A percentile compares a stretch with the other conserved stretches of the same genome.
These are phyloP conservation scores for Solanum etuberosum DNA, from an alignment of 257 asterid species.

Conservation along the genomic window DNA sequence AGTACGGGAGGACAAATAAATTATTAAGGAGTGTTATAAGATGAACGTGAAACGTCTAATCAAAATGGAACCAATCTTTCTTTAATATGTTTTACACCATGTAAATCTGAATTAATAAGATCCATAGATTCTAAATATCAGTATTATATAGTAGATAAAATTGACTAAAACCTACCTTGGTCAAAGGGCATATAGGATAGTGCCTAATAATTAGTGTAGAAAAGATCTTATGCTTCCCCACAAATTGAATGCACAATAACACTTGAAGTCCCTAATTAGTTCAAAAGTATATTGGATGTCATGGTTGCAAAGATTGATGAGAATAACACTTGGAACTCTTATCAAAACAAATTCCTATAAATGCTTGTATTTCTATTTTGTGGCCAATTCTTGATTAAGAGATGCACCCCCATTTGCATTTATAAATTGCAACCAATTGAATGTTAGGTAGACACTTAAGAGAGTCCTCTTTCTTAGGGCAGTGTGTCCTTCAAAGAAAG, in stretches of 20 bases:
- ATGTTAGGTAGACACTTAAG: background rate
- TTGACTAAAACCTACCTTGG: background rate
- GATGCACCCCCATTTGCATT: background rate
- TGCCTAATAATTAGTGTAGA: background rate
- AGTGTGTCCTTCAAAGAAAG: conserved; percentile 4
- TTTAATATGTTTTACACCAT: background rate
- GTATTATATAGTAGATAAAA: background rate
- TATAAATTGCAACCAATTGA: background rate
- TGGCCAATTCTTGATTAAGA: background rate
- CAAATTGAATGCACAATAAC: background rate
- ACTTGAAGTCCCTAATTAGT: background rate
- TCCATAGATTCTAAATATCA: background rate
- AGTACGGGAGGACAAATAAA: background rate
- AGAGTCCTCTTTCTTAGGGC: conserved; percentile 29
- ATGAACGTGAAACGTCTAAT: background rate
- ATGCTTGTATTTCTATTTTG: background rate
- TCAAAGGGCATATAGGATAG: background rate
- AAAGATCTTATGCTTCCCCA: background rate
- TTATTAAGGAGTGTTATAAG: background rate
- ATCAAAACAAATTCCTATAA: background rate
- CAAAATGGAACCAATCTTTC: background rate
- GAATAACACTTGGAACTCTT: background rate
- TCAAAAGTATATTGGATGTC: background rate
- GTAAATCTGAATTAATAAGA: background rate
- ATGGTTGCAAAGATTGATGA: background rate